These are phyloP conservation scores for Kodamaea laetipori DNA, from an alignment of 805 yeast genomes.

Conservation along the genomic window DNA sequence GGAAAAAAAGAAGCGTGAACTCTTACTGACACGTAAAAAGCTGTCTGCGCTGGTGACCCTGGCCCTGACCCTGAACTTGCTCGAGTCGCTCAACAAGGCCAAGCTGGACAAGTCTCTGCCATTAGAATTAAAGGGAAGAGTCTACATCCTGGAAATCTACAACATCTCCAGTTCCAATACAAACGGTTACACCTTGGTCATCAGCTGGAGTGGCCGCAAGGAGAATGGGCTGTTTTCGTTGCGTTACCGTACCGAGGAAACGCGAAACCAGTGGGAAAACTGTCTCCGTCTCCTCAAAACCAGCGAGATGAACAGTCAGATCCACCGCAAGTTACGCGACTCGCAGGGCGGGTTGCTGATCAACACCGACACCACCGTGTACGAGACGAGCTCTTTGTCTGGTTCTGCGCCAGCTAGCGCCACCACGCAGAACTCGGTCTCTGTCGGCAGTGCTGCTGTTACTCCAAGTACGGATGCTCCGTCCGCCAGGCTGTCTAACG, in stretches of 20 bases:
- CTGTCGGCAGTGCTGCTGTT: conserved; percentile 6
- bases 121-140: conserved; percentile 74
- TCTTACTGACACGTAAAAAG: conserved; percentile 53
- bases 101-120: conserved; percentile 27
- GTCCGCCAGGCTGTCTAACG: conserved; percentile 30
- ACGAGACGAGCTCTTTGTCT: conserved; percentile 18
- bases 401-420: conserved; percentile 7
- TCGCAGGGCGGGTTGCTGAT: conserved; percentile 30
- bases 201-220: conserved; percentile 81
- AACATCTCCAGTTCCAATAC: conserved; percentile 39
- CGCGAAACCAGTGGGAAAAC: conserved; percentile 77
- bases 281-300: conserved; percentile 56
- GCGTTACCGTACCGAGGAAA: conserved; percentile 81
- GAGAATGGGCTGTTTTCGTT: conserved; percentile 86
- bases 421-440: conserved; percentile 2
- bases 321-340: conserved; percentile 39
- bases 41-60: conserved; percentile 46
- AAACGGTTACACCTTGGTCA: conserved; percentile 60
- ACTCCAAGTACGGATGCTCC: conserved; percentile 7
- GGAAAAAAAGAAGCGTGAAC: conserved; percentile 36
- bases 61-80: conserved; percentile 33
- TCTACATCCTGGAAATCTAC: conserved; percentile 67
- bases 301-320: conserved; percentile 41
- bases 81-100: conserved; percentile 36
- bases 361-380: conserved; percentile 27